Conservation (phyloP, 768 basidiomycete species). For the Podaxis pistillaris region DNA sequence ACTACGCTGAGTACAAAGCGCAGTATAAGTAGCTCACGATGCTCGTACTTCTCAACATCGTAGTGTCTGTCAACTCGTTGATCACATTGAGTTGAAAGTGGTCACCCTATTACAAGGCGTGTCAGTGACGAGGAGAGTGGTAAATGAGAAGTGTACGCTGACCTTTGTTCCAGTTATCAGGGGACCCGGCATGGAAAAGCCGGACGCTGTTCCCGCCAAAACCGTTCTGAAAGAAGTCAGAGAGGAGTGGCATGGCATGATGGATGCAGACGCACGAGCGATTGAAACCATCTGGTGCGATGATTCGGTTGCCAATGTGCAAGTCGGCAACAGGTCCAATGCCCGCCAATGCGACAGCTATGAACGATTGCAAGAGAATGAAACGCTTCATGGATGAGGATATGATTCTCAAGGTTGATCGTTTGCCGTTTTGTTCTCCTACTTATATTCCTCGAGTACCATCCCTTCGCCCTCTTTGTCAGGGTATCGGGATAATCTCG, state of each 20-base stretch:
- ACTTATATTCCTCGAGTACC: not conserved
- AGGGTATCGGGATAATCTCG: no score
- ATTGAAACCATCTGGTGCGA: conserved; percentile 48
- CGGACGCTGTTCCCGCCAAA: conserved; percentile 25
- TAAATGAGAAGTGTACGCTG: not conserved
- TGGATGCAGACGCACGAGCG: conserved; percentile 31
- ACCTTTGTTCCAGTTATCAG: conserved; percentile 31
- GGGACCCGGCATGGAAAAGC: conserved; percentile 27
- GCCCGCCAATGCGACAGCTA: conserved; percentile 18
- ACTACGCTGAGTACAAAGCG: not conserved
- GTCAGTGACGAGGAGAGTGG: not conserved
- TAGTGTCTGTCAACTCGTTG: conserved; percentile 42
- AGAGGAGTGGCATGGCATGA: not conserved
- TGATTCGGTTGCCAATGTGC: conserved; percentile 38
- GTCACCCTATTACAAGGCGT: conserved; percentile 31
- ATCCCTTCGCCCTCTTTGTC: not conserved
- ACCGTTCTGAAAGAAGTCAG: conserved; percentile 24
- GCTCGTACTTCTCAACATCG: conserved; percentile 49
- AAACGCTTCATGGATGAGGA: conserved; percentile 1
- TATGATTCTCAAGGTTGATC: not conserved
- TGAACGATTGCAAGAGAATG: not conserved
- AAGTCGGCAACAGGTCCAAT: conserved; percentile 33
- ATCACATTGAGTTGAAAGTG: conserved; percentile 46
- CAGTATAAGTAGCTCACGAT: conserved; percentile 35
- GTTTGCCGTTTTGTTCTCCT: not conserved